Conservation (phyloP, 2,329 filamentous ascomycete species). For the Ceratocystis cubensis region DNA sequence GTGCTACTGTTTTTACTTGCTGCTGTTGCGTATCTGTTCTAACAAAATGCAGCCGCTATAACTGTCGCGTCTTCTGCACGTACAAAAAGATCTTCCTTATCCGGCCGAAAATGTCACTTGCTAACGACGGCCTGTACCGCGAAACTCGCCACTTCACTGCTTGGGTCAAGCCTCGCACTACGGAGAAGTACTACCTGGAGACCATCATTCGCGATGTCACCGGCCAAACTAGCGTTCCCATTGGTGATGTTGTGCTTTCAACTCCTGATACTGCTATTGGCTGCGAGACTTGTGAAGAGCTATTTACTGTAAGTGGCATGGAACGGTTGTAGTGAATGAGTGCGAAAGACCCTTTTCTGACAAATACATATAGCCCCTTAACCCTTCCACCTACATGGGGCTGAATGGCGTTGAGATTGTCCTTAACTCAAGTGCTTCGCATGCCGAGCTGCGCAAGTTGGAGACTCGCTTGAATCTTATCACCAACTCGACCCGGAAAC, state of each 20-base stretch:
- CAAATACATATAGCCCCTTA: constrained; percentile 21
- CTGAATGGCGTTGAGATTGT: constrained; percentile 45
- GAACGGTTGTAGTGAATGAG: neutral
- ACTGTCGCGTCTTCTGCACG: constrained; percentile 29
- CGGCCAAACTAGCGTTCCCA: constrained; percentile 29
- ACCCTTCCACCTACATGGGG: constrained; percentile 45
- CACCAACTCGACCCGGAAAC: constrained; percentile 50
- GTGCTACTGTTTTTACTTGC: neutral
- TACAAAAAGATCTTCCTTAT: constrained; percentile 25
- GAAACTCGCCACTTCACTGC: constrained; percentile 33
- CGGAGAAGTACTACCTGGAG: constrained; percentile 31
- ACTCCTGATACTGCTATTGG: constrained; percentile 32
- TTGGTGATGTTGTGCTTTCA: constrained; percentile 32
- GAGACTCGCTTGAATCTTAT: constrained; percentile 52
- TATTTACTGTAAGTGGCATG: constrained; percentile 24
- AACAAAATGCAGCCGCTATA: constrained; percentile 27
- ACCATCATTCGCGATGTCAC: constrained; percentile 26
- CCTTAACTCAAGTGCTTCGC: constrained; percentile 27
- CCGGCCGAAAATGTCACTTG: constrained; percentile 27
- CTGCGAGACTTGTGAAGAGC: constrained; percentile 33
- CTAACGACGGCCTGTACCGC: constrained; percentile 31
- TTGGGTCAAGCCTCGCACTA: constrained; percentile 29
- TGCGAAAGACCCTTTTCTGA: neutral
- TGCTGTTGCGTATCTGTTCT: neutral
- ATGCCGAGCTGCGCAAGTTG: constrained; percentile 51